Base-by-base conservation (phyloP, 345 rosid species). In the Theobroma cacao region DNA sequence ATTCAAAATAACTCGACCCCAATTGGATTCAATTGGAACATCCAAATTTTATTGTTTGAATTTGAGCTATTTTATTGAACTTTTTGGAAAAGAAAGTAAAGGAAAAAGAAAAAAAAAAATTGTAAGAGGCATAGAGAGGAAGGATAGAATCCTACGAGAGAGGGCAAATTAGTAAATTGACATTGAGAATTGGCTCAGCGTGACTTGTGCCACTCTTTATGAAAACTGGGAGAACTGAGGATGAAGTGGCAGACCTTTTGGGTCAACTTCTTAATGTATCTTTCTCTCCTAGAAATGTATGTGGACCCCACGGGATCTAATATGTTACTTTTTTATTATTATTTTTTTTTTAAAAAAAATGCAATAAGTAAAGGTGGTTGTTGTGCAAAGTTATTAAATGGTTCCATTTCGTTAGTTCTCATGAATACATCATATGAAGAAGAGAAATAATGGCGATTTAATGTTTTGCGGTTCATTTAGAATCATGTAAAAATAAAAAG, bases 171-270 rank as follows among this genome's bases (percentile, higher is more conserved):
- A 15, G 81, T 56, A 68, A 78, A 61, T 20, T 3, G 5, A 17
- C 0, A 3, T 0, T 0, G 5, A 2, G 52, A 82, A 74, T 59
- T 62, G 74, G 48, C 75, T 81, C 81, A 80, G 88, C 83, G 77
- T 74, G 77, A 81, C 75, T 71, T 79, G 78, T 83, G 88, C 64
- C 78, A 45, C 79, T 77, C 83, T 66, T 86, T 48, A 31, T 47
- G 82, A 69, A 63, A 63, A 74, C 60, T 45, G 84, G 72, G 78
- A 68, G 14, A 77, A 60, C 38, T 4, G 41, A 50, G 7, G 79
- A 68, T 47, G 77, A 74, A 12, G 76, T 58, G 79, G 83, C 79
- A 45, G 48, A 1, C 59, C 78, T 69, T 81, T 78, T 58, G 31
- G 70, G 86, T 83, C 81, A 80, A 85, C 86, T 20, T 66, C 77